Conservation (phyloP, 495 filamentous ascomycete species). For the Chaetomium cochliodes region DNA sequence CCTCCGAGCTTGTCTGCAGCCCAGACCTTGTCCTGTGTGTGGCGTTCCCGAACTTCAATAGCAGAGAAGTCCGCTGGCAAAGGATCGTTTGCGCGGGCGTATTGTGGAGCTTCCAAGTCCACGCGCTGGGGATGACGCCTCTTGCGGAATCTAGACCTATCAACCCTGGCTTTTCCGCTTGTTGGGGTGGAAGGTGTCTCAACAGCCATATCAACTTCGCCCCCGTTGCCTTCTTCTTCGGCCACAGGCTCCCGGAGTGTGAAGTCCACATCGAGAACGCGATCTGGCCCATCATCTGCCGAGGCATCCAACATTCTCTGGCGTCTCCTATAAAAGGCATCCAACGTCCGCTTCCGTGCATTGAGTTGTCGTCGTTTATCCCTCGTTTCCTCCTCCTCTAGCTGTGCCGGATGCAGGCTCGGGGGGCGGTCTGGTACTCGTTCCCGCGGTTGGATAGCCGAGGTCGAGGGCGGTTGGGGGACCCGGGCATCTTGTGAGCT, state of each 20-base stretch:
- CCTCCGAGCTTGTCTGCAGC: constrained; percentile 49
- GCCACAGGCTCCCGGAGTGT: not conserved
- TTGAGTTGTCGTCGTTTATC: constrained; percentile 35
- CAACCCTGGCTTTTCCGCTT: constrained; percentile 30
- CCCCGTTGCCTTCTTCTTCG: not conserved
- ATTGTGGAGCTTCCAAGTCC: constrained; percentile 50
- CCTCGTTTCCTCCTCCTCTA: constrained; percentile 44
- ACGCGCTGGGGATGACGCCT: constrained; percentile 53
- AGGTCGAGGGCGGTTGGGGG: constrained; percentile 12
- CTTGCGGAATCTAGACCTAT: constrained; percentile 44
- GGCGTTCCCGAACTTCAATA: constrained; percentile 1
- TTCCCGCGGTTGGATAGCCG: constrained; percentile 4
- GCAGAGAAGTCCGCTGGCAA: constrained; percentile 33
- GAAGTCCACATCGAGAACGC: constrained; percentile 28
- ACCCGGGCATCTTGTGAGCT: constrained; percentile 6
- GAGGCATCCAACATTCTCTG: constrained; percentile 29
- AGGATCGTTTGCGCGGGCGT: constrained; percentile 50
- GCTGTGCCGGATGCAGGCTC: constrained; percentile 44
- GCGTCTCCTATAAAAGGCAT: constrained; percentile 49
- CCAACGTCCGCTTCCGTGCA: constrained; percentile 46
- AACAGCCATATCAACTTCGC: constrained; percentile 4
- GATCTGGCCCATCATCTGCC: constrained; percentile 28
- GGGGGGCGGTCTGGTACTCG: constrained; percentile 10
- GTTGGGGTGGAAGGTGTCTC: constrained; percentile 35
- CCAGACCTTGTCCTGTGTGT: not conserved